Base-by-base conservation (phyloP, 306 rosid genomes). In the Fragaria iinumae region DNA sequence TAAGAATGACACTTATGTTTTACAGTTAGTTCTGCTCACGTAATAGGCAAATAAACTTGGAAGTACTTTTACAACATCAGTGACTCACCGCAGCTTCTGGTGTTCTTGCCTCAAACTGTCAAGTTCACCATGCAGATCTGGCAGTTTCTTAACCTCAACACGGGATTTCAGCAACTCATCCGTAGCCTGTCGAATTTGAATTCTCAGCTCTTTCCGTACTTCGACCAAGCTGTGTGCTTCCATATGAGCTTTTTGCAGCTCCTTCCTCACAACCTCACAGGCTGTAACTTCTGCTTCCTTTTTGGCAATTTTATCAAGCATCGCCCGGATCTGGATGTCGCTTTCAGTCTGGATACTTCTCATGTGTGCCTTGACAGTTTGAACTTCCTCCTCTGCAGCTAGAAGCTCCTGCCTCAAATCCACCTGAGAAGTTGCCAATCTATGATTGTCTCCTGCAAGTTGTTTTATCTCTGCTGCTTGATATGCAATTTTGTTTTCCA, bases 331-430 rank as follows among this genome's bases (percentile, higher is more conserved):
- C 79, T 95, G 97, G 77, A 92, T 88, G 77, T 95, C 99, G 41
- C 88, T 87, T 72, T 92, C 97, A 8, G 97, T 90, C 77, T 90
- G 93, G 74, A 87, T 81, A 74, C 96, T 95, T 82, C 91, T 86
- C 76, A 89, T 95, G 78, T 92, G 96, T 36, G 88, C 90, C 80
- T 83, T 91, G 55, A 88, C 71, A 64, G 67, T 90, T 56, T 88
- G 89, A 41, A 81, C 82, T 78, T 95, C 97, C 80, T 87, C 90
- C 55, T 89, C 85, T 23, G 92, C 85, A 57, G 67, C 79, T 5
- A 87, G 79, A 75, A 92, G 92, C 20, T 91, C 92, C 68, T 87
- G 92, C 86, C 91, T 84, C 82, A 90, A 76, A 32, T 83, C 84
- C 72, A 86, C 85, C 41, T 90, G 96, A 63, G 85, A 75, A n/a